A percentile compares a stretch with the other conserved stretches of the same genome.
These are phyloP conservation scores for Metarhizium brunneum DNA, from an alignment of 2,329 filamentous ascomycete species.

Conservation along the genomic window DNA sequence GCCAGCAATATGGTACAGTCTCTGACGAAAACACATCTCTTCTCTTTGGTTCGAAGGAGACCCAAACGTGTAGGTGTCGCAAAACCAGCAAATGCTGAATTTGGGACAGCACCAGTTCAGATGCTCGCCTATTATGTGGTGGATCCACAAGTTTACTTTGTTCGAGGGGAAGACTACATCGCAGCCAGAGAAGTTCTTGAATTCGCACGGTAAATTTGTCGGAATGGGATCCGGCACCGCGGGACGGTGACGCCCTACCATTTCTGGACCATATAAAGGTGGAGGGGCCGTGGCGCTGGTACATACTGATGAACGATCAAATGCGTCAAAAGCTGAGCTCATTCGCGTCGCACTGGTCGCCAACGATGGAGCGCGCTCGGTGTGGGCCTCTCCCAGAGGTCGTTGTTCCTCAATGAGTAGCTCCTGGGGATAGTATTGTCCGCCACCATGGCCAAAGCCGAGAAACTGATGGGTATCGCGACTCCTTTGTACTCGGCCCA, in stretches of 20 bases:
- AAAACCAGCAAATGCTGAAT: slow-evolving; percentile 40
- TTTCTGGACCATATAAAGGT: slow-evolving; percentile 8
- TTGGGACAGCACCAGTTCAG: slow-evolving; percentile 23
- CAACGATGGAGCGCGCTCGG: slow-evolving; percentile 2
- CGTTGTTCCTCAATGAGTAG: slow-evolving; percentile 1
- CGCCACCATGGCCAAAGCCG: not conserved
- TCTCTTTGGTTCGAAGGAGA: slow-evolving; percentile 4
- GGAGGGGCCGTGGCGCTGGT: slow-evolving; percentile 16
- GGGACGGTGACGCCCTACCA: slow-evolving; percentile 7
- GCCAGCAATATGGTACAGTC: slow-evolving; percentile 40
- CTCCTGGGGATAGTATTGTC: slow-evolving; percentile 2
- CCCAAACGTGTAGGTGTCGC: slow-evolving; percentile 29
- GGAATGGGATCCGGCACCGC: slow-evolving; percentile 2
- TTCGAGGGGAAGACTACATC: slow-evolving; percentile 24
- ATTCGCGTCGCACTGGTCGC: slow-evolving; percentile 7
- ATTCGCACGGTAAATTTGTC: slow-evolving; percentile 34
- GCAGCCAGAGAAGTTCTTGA: slow-evolving; percentile 28
- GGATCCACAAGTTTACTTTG: slow-evolving; percentile 33
- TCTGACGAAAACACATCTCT: slow-evolving; percentile 21
- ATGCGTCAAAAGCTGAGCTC: slow-evolving; percentile 7
- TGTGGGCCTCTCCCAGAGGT: not conserved
- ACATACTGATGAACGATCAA: slow-evolving; percentile 9
- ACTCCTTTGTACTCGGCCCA: not conserved
- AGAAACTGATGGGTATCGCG: not conserved
- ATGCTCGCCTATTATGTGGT: slow-evolving; percentile 33